phyloP scores from a whole-genome alignment of 345 rosid genomes.

The Eucalyptus rudis region DNA sequence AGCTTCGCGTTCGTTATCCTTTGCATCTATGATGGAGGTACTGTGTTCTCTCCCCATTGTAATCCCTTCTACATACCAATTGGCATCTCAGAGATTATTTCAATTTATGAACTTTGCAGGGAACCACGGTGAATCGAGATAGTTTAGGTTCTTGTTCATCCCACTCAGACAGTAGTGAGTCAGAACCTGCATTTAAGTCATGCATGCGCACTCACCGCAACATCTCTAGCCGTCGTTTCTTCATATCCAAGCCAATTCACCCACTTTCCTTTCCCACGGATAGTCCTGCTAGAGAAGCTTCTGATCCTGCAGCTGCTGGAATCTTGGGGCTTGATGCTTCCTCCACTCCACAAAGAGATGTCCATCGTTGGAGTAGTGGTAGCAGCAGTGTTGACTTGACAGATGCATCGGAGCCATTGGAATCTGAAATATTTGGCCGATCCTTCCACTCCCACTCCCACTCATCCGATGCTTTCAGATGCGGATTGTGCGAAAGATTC shows the following conservation, averaged over 20 bases:
- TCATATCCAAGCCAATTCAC: conserved; percentile 49
- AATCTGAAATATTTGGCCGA: conserved; percentile 8
- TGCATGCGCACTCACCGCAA: conserved; percentile 22
- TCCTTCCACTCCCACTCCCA: not conserved
- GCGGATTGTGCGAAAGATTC: conserved; percentile 36
- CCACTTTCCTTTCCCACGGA: conserved; percentile 28
- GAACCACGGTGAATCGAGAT: conserved; percentile 23
- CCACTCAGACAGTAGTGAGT: conserved; percentile 36
- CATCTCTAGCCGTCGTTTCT: conserved; percentile 27
- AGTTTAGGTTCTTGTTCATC: conserved; percentile 24
- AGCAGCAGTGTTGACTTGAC: conserved; percentile 26
- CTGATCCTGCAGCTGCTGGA: not conserved
- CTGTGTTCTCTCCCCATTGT: not conserved
- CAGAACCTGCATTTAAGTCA: conserved; percentile 20
- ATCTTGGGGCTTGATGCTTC: conserved; percentile 4
- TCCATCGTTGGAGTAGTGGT: conserved; percentile 40
- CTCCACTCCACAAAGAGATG: conserved; percentile 15
- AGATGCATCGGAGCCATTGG: conserved; percentile 30
- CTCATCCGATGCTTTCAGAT: conserved; percentile 17
- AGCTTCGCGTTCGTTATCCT: conserved; percentile 10
- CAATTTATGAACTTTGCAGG: conserved; percentile 3
- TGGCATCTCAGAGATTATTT: not conserved
- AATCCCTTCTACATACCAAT: not conserved
- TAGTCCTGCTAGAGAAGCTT: conserved; percentile 7
- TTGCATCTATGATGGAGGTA: conserved; percentile 27